Evolutionary conservation across 1,284 basidiomycete genomes (phyloP), one percentile per base, ranked within the genome.

Genomic region (Tilletia walkeri): DNA sequence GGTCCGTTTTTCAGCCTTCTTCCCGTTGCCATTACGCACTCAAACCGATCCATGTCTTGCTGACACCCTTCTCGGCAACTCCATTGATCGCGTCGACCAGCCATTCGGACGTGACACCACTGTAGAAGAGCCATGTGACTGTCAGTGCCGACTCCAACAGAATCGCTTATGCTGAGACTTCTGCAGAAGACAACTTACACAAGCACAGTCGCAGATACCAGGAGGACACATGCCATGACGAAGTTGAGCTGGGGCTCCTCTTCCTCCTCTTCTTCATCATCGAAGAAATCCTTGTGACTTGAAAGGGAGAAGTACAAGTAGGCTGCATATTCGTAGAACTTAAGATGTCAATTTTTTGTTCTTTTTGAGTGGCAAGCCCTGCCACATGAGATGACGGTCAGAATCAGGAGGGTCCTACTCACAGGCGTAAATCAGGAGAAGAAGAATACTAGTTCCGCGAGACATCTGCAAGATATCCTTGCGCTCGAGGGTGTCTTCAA

Each of bases 61-160:
- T 69, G 54, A 78, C 71, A 34, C 74, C 73, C n/a, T 70, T 71
- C 7, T 71, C 70, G 7, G 73, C 67, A 18, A 80, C 75, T 6
- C 74, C 76, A 59, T 77, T 70, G 70, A 80, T 75, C 5, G 77
- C 70, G n/a, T 69, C 68, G 4, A 80, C 79, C 9, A 80, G 73
- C 79, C 79, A 80, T 53, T 80, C 75, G 34, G 78, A 78, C 4
- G 79, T 80, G 41, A 80, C 78, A n/a, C 78, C 79, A 30, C 79
- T 72, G 65, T 14, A 63, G 59, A 38, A 63, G 6, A 5, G 39
- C 14, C 18, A 38, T 16, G 5, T 39, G 14, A 16, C 59, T 39
- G 9, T 53, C 50, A 53, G 50, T 18, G 2, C 24, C 24, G 24
- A 30, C 24, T 30, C 24, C 50, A 18, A 41, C 20, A 12, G 34